These are phyloP conservation scores for Microcera coccophila DNA, from an alignment of 2,329 filamentous ascomycete species.

Conservation along the genomic window DNA sequence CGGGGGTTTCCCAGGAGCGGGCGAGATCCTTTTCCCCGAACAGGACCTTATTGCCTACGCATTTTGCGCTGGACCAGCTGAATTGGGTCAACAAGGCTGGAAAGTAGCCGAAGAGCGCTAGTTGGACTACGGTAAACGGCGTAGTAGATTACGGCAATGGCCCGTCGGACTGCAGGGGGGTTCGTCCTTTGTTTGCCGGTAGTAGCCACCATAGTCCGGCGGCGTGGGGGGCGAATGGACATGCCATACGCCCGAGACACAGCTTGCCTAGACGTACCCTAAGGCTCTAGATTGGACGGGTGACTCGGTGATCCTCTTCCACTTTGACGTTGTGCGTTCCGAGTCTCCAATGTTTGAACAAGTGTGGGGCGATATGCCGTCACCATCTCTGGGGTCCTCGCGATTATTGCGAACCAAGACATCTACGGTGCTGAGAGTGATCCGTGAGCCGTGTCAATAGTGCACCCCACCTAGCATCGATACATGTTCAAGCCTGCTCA, in stretches of 20 bases:
- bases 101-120: background rate
- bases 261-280: conserved; percentile 10
- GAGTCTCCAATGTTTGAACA: background rate
- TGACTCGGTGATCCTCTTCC: conserved; percentile 3
- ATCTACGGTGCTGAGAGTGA: background rate
- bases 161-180: background rate
- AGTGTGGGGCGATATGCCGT: background rate
- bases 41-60: conserved; percentile 5
- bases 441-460: background rate
- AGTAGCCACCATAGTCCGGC: background rate
- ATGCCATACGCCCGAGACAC: conserved; percentile 21
- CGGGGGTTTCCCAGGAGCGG: conserved; percentile 17
- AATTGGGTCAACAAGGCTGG: background rate
- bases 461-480: background rate
- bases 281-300: background rate
- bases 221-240: conserved; percentile 7
- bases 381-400: background rate
- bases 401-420: background rate
- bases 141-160: too few species aligned
- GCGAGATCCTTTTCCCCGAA: conserved; percentile 29
- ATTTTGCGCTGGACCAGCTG: background rate
- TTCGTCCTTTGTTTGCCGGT: background rate
- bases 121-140: background rate
- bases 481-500: background rate
- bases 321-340: conserved; percentile 7